Conservation (phyloP, 2,329 filamentous ascomycete species). For the Fusarium aywerte region DNA sequence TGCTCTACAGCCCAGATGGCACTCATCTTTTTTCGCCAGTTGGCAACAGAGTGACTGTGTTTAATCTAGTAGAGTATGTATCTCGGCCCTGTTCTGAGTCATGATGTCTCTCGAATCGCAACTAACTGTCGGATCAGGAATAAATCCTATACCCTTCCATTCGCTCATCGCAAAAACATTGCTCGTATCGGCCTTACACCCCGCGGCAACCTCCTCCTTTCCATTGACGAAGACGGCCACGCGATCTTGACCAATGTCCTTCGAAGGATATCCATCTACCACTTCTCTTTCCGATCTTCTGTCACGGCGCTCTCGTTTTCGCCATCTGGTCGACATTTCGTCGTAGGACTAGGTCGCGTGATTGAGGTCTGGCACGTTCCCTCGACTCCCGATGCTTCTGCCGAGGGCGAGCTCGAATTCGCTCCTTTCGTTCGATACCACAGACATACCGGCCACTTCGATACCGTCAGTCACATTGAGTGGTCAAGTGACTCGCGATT, state of each 20-base stretch:
- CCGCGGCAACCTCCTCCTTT: slow-evolving; percentile 89
- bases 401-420: slow-evolving; percentile 88
- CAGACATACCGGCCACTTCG: slow-evolving; percentile 88
- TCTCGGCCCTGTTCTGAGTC: neutral
- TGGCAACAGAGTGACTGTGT: slow-evolving; percentile 94
- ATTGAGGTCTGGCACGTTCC: slow-evolving; percentile 98
- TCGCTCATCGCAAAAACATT: slow-evolving; percentile 95
- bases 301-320: slow-evolving; percentile 90
- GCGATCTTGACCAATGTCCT: slow-evolving; percentile 93
- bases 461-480: slow-evolving; percentile 84
- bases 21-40: slow-evolving; percentile 95
- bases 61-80: slow-evolving; percentile 91
- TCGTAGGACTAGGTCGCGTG: slow-evolving; percentile 84
- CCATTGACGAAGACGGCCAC: slow-evolving; percentile 92
- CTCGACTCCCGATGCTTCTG: slow-evolving; percentile 82
- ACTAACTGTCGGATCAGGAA: slow-evolving; percentile 68
- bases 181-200: slow-evolving; percentile 87
- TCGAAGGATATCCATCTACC: slow-evolving; percentile 86
- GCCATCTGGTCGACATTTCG: slow-evolving; percentile 90
- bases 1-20: slow-evolving; percentile 96
- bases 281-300: slow-evolving; percentile 91
- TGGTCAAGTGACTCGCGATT: slow-evolving; percentile 98
- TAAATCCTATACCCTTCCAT: slow-evolving; percentile 86
- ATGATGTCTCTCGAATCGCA: accelerated
- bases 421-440: slow-evolving; percentile 92